Percentiles rank a stretch among this genome's conserved stretches.
These are phyloP conservation scores for Elongisporangium anandrum DNA, from an alignment of 352 stramenopile species.

Conservation along the genomic window DNA sequence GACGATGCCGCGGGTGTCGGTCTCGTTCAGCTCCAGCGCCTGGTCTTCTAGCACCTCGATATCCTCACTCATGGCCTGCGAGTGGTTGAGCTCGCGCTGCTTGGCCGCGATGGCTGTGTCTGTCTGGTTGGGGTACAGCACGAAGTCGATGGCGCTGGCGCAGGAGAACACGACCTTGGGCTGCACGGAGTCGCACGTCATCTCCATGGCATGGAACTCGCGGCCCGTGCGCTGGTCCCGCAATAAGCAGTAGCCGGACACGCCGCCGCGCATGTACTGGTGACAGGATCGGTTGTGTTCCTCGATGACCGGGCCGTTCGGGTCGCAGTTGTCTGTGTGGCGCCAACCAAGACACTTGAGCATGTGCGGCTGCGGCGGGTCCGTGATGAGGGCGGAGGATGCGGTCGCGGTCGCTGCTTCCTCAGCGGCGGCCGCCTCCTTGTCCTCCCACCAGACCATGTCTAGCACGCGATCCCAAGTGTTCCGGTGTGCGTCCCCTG, in stretches of 20 bases:
- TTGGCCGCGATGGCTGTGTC: neutral
- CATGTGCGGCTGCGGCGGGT: neutral
- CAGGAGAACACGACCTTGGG: conserved; percentile 37
- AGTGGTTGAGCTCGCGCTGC: neutral
- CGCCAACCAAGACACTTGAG: conserved; percentile 45
- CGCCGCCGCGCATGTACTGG: conserved; percentile 25
- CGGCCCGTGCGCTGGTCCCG: conserved; percentile 23
- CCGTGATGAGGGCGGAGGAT: neutral
- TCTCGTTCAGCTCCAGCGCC: conserved; percentile 1
- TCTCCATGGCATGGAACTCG: conserved; percentile 33
- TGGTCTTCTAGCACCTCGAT: neutral
- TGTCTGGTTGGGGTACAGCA: conserved; percentile 2
- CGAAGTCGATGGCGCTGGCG: conserved; percentile 35
- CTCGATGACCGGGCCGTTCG: conserved; percentile 15
- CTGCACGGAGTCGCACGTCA: conserved; percentile 25
- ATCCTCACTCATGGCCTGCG: neutral
- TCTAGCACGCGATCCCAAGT: conserved; percentile 11
- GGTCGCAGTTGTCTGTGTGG: conserved; percentile 39
- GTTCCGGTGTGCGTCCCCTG: neutral
- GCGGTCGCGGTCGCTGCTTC: neutral
- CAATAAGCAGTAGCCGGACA: conserved; percentile 49
- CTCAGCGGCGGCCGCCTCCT: neutral
- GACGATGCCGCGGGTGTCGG: conserved; percentile 25
- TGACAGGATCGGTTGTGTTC: conserved; percentile 35
- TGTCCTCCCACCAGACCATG: conserved; percentile 1